Evolutionary conservation across 164 flowering plant genomes (phyloP), one percentile per base, ranked within the genome.

Genomic region (Protea cynaroides): DNA sequence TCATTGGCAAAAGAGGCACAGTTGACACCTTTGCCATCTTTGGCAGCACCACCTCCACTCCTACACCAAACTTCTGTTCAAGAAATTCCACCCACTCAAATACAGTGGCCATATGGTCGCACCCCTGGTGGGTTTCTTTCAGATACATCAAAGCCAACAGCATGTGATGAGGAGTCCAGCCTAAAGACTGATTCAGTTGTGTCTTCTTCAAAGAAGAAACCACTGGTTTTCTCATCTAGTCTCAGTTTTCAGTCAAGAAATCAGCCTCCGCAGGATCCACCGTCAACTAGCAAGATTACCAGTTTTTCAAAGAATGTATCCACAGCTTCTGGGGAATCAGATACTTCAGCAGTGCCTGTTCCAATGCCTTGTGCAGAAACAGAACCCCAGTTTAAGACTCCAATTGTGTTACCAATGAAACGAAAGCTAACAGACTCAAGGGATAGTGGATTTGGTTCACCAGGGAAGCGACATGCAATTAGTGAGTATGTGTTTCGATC

Each of bases 31-130:
- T 76, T 92, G 78, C 94, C 89, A 68, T 78, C 89, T 14, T 73
- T 86, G 63, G 75, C 90, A 36, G 80, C 84, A 14, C 83, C 90
- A 49, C 70, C 83, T 34, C 81, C 94, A 61, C 80, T 81, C 54
- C 72, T 75, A 23, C 83, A 87, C 64, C 96, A 89, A 71, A 69
- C 78, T 29, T 72, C 86, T 43, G 72, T 76, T 2, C 88, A 84
- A 66, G 97, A 95, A 65, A 63, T 72, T 25, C 63, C 86, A 21
- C 47, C 76, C 5, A 29, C 74, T 69, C 92, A 79, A 62, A 54
- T 82, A 15, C 92, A 85, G 56, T 95, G 99, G 99, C 99, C 99
- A 24, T 81, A 79, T 65, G 87, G 91, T 44, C 93, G 93, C 8
- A 56, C 68, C 8, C 69, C 93, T 57, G 58, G 77, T 69, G 95